Evolutionary conservation across 495 filamentous ascomycete genomes (phyloP).

Genomic region (Talaromyces wortmannii): DNA sequence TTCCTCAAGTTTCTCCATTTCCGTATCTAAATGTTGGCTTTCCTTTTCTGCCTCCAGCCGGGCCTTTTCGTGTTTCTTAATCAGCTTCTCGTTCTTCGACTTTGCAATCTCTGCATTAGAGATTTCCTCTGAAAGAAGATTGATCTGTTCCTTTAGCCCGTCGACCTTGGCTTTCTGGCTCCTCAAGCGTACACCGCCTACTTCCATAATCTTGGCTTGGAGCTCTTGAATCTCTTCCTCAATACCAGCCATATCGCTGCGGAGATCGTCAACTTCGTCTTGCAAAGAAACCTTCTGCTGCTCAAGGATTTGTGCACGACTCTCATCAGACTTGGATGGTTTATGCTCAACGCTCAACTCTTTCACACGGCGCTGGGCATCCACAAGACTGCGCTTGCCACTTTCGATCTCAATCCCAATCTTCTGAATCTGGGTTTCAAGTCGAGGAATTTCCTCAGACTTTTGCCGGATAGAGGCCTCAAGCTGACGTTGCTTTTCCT

Average conservation of each 20-base stretch:
- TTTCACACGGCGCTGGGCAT: slow-evolving; percentile 74
- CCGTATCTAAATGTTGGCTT: slow-evolving; percentile 59
- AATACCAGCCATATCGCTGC: slow-evolving; percentile 71
- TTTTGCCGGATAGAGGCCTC: slow-evolving; percentile 65
- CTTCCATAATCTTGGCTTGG: slow-evolving; percentile 96
- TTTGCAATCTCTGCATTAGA: slow-evolving; percentile 78
- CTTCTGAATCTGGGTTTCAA: slow-evolving; percentile 91
- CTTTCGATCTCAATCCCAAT: slow-evolving; percentile 84
- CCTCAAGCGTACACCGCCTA: slow-evolving; percentile 86
- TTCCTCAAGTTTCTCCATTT: slow-evolving; percentile 66
- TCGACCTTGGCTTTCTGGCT: slow-evolving; percentile 93
- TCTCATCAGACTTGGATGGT: slow-evolving; percentile 69
- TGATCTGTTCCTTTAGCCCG: slow-evolving; percentile 77
- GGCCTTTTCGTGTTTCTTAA: slow-evolving; percentile 78
- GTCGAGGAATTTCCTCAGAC: slow-evolving; percentile 72
- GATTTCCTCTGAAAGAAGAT: slow-evolving; percentile 69
- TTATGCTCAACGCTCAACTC: slow-evolving; percentile 77
- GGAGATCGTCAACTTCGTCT: slow-evolving; percentile 72
- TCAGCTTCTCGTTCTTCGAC: slow-evolving; percentile 89
- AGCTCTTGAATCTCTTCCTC: slow-evolving; percentile 87
- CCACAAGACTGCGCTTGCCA: slow-evolving; percentile 72
- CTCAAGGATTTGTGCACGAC: slow-evolving; percentile 58
- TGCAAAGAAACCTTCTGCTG: slow-evolving; percentile 70
- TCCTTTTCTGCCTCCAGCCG: slow-evolving; percentile 68
- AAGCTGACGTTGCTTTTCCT: slow-evolving; percentile 70